Base-by-base conservation (phyloP, 2,329 filamentous ascomycete genomes). In the Pseudogymnoascus sp. region DNA sequence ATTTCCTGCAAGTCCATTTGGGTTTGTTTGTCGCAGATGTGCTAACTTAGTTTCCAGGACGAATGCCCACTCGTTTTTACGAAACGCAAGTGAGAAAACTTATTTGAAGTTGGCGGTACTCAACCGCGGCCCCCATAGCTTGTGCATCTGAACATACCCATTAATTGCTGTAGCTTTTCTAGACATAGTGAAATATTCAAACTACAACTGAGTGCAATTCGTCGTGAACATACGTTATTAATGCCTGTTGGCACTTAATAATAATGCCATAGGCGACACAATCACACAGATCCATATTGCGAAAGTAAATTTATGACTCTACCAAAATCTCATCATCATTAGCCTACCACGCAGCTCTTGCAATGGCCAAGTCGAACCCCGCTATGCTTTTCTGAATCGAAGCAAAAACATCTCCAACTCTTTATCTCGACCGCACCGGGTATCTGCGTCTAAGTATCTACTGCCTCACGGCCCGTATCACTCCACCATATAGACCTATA, bases 301-400 rank as follows among this genome's bases (percentile, higher is more conserved):
- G 9, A 55, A 33, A 55, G 35, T 33, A 35, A 55, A 33, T 9
- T 31, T 5, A 55, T 35, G 48, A 35, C 21, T 55, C 48, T 55
- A 55, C 27, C 48, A 35, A 55, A 55, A 0, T 33, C 27, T 31
- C 27, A 52, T 55, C 15, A 55, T 33, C 29, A 55, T 55, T 55
- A 33, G 18, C 15, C 29, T 27, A 55, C 48, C 48, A 55, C 48
- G 48, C 48, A 55, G 48, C 48, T 55, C 48, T 55, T 55, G 48
- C 48, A 55, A 55, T 55, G 48, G 48, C 48, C 48, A 55, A 55
- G 33, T 55, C 29, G 29, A 33, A 55, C 9, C 48, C 29, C 48
- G 48, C 48, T 55, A 55, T 55, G 48, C 48, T 55, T 55, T 55
- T 55, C 29, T 55, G 48, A 55, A 55, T 33, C 29, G 48, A 55